Base-by-base conservation (phyloP, 495 filamentous ascomycete species). In the Penicillium lagena region DNA sequence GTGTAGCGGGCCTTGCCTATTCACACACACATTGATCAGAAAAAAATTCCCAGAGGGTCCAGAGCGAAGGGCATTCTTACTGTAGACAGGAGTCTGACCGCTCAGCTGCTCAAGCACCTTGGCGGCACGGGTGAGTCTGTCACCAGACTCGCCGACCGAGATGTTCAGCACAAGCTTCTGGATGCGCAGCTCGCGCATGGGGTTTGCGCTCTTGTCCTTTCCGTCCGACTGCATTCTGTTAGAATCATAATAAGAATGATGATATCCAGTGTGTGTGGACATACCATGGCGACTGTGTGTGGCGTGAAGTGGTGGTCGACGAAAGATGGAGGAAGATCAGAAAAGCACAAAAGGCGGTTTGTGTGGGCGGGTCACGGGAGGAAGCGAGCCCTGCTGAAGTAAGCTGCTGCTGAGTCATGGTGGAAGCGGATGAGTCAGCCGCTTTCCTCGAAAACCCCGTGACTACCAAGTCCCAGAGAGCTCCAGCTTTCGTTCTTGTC, bases 91-190 rank as follows among this genome's bases (percentile, higher is more conserved):
- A 62, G 94, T 99, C 80, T 99, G 94, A 87, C 94, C 94, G 70
- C 80, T 86, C 67, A 99, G 81, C 82, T 99, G 94, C 77, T 99
- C 94, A 55, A 99, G 81, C 83, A 99, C 94, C 81, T 99, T 99
- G 63, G 94, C 94, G 62, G 94, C 94, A 81, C 94, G 86, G 60
- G 94, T 99, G 66, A 99, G 85, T 85, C 94, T 95, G 75, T 99
- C 94, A 84, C 94, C 94, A 81, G 94, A 97, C 80, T 99, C 94
- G 76, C 94, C 94, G 69, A 99, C 94, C 48, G 85, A 95, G 81
- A 99, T 99, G 83, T 99, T 99, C 67, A 99, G 90, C 70, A 97
- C 93, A 74, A 99, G 89, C 81, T 99, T 99, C 77, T 96, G 89
- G 78, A 99, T 95, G 78, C 89, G 87, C 68, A 99, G 87, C 79